Conservation (phyloP, 345 rosid genomes). For the Hibiscus tridactylites region DNA sequence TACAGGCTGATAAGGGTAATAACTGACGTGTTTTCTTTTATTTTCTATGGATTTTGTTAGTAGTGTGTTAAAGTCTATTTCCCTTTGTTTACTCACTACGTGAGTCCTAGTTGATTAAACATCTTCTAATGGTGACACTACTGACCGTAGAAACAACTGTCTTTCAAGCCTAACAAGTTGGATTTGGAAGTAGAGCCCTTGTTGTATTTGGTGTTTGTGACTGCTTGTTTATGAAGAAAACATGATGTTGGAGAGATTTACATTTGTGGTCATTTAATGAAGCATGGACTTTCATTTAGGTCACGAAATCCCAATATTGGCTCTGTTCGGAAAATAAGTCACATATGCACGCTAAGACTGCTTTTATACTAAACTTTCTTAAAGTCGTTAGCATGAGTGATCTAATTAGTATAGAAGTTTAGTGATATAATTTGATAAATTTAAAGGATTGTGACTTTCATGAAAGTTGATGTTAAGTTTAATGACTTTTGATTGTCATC, state of each 20-base stretch:
- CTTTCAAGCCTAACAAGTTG: too few species aligned
- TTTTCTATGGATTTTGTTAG: background rate
- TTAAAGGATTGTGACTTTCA: background rate
- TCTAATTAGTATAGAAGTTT: background rate
- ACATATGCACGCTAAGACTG: background rate
- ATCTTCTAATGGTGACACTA: background rate
- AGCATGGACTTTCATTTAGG: background rate
- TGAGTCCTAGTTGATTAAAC: background rate
- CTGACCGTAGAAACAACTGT: too few species aligned
- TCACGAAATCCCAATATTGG: background rate
- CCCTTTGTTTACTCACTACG: background rate
- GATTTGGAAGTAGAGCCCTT: background rate
- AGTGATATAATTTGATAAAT: background rate
- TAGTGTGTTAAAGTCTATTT: background rate
- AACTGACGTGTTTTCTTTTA: background rate
- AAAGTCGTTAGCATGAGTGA: background rate
- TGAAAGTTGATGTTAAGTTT: background rate
- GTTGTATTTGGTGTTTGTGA: background rate
- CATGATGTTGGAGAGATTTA: background rate
- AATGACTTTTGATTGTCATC: background rate
- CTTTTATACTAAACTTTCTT: background rate
- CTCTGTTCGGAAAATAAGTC: background rate
- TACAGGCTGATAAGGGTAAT: constrained; percentile 95
- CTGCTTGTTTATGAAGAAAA: background rate
- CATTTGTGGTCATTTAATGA: background rate